Evolutionary conservation across 495 filamentous ascomycete species (phyloP), one percentile per base, ranked within the genome.

Genomic region (Aspergillus nanangensis): DNA sequence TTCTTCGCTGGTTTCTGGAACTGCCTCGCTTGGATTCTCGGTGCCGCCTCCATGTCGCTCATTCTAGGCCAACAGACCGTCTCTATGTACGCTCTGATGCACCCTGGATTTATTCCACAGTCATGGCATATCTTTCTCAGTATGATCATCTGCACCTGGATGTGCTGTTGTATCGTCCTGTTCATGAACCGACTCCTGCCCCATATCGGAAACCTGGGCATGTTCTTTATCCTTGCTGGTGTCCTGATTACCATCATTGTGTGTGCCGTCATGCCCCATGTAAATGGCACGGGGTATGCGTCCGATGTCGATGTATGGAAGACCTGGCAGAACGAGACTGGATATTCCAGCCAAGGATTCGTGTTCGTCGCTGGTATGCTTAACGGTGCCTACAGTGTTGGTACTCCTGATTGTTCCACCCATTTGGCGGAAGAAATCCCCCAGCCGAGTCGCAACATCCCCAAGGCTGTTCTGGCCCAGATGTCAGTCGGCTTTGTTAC

Each of bases 401-500:
- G 89, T 5, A 90, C 88, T 0, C 87, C 87, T 7, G 87, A 87
- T 58, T 73, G 77, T 25, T 75, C 87, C 9, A 79, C 84, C 3
- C 88, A 94, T 60, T 74, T 95, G 48, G 83, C 88, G 2, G 89
- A 95, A 63, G 89, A 95, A 61, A 71, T 94, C n/a, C 86, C 88
- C 0, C 70, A 80, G n/a, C 71, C 71, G 0, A 70, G 67, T 43
- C 59, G 61, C 5, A 75, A 75, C 45, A 61, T 79, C 15, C 76
- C 76, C 27, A 76, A 72, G 55, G 76, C 76, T n/a, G 66, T 79
- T 15, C 47, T 74, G 5, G 69, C 68, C 8, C 77, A 79, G 38
- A 73, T 73, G 57, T 51, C 36, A 19, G 63, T 77, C 39, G 76
- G 76, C 17, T 78, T 79, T 44, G 18, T 70, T 33, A 77, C 72